Conservation (phyloP, 2,329 filamentous ascomycete genomes). For the Fusarium metavorans region DNA sequence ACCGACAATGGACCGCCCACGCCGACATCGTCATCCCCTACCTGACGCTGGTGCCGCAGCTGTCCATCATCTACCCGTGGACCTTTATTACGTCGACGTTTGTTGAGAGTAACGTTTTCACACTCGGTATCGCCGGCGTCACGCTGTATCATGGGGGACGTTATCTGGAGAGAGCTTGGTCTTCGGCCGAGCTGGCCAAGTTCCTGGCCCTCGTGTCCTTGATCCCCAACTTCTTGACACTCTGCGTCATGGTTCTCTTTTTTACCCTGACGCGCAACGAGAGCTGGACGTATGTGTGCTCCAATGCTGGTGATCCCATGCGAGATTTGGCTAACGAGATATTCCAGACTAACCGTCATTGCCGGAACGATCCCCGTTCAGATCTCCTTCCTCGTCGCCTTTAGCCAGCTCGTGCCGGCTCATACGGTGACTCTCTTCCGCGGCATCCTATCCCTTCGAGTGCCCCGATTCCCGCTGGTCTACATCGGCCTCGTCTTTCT, state of each 20-base stretch:
- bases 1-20: slow-evolving; percentile 74
- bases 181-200: slow-evolving; percentile 89
- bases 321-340: slow-evolving; percentile 8
- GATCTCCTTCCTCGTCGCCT: slow-evolving; percentile 93
- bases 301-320: neutral
- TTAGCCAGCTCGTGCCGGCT: slow-evolving; percentile 96
- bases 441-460: slow-evolving; percentile 87
- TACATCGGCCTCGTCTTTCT: slow-evolving; percentile 80
- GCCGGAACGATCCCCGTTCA: slow-evolving; percentile 91
- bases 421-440: slow-evolving; percentile 96
- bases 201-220: slow-evolving; percentile 83
- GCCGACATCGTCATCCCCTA: slow-evolving; percentile 82
- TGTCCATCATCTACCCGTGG: slow-evolving; percentile 92
- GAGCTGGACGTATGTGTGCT: slow-evolving; percentile 74
- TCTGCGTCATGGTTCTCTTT: slow-evolving; percentile 79
- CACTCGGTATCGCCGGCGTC: slow-evolving; percentile 78
- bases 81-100: slow-evolving; percentile 87
- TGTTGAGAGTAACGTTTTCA: slow-evolving; percentile 94
- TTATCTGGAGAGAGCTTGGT: slow-evolving; percentile 97
- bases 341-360: slow-evolving; percentile 78
- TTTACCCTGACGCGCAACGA: slow-evolving; percentile 76
- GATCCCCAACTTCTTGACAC: slow-evolving; percentile 83
- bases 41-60: slow-evolving; percentile 85
- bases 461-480: slow-evolving; percentile 78
- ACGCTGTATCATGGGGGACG: slow-evolving; percentile 92